Conservation (phyloP, 2,329 filamentous ascomycete species). For the Pseudogymnoascus sp. region DNA sequence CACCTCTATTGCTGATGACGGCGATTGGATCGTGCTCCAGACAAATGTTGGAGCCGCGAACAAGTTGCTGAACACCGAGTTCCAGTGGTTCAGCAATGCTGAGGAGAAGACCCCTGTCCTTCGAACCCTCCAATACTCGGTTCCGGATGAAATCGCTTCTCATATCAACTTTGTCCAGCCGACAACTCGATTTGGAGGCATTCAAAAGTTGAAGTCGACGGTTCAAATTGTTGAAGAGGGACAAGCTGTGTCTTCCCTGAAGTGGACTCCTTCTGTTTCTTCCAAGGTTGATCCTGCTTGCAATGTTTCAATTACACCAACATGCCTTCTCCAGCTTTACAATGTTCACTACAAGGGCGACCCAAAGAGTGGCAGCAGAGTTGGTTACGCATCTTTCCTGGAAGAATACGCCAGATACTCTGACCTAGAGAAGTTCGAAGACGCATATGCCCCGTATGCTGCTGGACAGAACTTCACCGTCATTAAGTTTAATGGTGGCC, state of each 20-base stretch:
- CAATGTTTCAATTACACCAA: conserved; percentile 27
- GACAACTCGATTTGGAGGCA: conserved; percentile 33
- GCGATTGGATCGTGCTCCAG: conserved; percentile 24
- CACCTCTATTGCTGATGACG: conserved; percentile 32
- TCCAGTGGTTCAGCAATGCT: conserved; percentile 33
- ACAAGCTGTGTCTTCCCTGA: neutral
- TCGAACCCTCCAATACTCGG: conserved; percentile 34
- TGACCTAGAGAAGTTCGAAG: conserved; percentile 39
- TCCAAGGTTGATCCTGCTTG: conserved; percentile 20
- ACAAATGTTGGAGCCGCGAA: conserved; percentile 31
- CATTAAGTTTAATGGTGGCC: conserved; percentile 15
- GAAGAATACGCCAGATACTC: conserved; percentile 18
- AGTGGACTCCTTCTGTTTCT: conserved; percentile 12
- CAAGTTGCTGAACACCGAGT: conserved; percentile 32
- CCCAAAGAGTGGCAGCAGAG: conserved; percentile 16
- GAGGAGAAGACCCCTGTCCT: conserved; percentile 28
- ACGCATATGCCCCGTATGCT: conserved; percentile 38
- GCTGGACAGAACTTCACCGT: conserved; percentile 36
- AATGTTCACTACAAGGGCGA: conserved; percentile 21
- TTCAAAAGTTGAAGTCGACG: conserved; percentile 14
- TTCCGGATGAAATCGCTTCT: conserved; percentile 30
- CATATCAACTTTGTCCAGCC: conserved; percentile 37
- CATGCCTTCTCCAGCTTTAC: conserved; percentile 28
- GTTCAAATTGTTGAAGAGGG: conserved; percentile 16
- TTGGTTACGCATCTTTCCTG: conserved; percentile 18